phyloP scores from a whole-genome alignment of 352 stramenopile genomes.

The Phytophthora cajani region DNA sequence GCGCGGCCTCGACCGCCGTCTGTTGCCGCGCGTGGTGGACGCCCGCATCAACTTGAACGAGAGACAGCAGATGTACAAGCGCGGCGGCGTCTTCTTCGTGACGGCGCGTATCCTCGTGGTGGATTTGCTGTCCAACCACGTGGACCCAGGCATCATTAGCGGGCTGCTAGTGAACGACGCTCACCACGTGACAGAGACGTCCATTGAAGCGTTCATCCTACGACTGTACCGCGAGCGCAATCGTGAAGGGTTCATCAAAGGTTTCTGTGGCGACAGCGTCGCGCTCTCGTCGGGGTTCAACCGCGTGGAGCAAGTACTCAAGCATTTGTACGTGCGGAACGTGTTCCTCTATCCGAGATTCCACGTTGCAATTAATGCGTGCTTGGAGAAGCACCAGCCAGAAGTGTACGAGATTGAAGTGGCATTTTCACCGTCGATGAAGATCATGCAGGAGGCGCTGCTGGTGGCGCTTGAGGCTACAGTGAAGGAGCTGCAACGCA shows the following conservation, averaged over 20 bases:
- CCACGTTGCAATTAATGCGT: slow-evolving; percentile 89
- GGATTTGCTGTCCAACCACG: slow-evolving; percentile 92
- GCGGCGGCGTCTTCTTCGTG: slow-evolving; percentile 94
- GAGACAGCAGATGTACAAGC: slow-evolving; percentile 90
- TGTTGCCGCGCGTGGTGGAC: slow-evolving; percentile 89
- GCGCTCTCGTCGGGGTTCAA: slow-evolving; percentile 93
- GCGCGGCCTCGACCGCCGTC: slow-evolving; percentile 84
- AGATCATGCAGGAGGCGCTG: slow-evolving; percentile 94
- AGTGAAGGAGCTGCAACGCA: slow-evolving; percentile 93
- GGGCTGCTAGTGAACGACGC: slow-evolving; percentile 95
- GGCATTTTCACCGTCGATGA: slow-evolving; percentile 91
- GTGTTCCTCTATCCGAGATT: slow-evolving; percentile 97
- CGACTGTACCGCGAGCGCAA: slow-evolving; percentile 93
- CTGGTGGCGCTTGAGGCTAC: slow-evolving; percentile 94
- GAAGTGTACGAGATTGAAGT: slow-evolving; percentile 96
- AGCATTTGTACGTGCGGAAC: slow-evolving; percentile 93
- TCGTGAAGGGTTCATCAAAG: slow-evolving; percentile 95
- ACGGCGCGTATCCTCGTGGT: slow-evolving; percentile 98
- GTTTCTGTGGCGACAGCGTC: slow-evolving; percentile 94
- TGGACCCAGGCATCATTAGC: slow-evolving; percentile 88
- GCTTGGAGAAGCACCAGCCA: slow-evolving; percentile 87
- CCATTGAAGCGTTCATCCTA: slow-evolving; percentile 97
- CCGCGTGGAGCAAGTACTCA: slow-evolving; percentile 95
- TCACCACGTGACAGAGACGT: slow-evolving; percentile 94
- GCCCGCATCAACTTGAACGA: slow-evolving; percentile 79